phyloP scores from a whole-genome alignment of 371 early-diverging fungal species.

The Mortierella sp. region DNA sequence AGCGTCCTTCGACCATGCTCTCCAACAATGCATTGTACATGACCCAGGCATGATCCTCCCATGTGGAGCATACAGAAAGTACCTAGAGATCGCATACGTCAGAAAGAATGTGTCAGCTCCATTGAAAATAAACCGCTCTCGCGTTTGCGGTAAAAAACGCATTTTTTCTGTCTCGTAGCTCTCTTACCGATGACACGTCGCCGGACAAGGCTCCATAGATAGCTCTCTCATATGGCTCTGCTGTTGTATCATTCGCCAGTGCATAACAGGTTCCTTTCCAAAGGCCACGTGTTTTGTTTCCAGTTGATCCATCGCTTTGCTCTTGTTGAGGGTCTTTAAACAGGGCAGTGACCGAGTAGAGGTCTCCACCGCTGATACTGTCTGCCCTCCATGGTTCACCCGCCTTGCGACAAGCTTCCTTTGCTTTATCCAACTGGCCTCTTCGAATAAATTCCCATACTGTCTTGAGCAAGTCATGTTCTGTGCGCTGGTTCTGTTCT shows the following conservation, averaged over 20 bases:
- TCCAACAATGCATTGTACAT: conserved; percentile 48
- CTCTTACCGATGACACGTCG: conserved; percentile 37
- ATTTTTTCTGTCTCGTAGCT: no score
- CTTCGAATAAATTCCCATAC: conserved; percentile 51
- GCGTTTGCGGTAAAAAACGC: no score
- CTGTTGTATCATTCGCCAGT: conserved; percentile 26
- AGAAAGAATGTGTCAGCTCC: no score
- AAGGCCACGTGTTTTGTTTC: conserved; percentile 45
- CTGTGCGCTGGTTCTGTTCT: conserved; percentile 27
- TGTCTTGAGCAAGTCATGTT: conserved; percentile 27
- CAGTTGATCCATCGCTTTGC: conserved; percentile 18
- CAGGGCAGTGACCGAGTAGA: conserved; percentile 24
- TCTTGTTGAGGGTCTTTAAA: conserved; percentile 28
- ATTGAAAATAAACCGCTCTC: no score
- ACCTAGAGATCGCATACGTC: conserved; percentile 16
- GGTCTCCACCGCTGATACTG: conserved; percentile 42
- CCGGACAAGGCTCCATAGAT: conserved; percentile 45
- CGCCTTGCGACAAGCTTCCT: conserved; percentile 38
- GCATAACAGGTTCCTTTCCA: conserved; percentile 52
- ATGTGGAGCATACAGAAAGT: conserved; percentile 40
- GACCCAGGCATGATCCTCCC: conserved; percentile 53
- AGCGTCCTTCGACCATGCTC: conserved; percentile 30
- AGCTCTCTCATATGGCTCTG: conserved; percentile 39
- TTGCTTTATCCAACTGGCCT: conserved; percentile 38
- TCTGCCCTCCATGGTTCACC: conserved; percentile 51